Base-by-base conservation (phyloP, 768 basidiomycete genomes). In the Mycena venus region DNA sequence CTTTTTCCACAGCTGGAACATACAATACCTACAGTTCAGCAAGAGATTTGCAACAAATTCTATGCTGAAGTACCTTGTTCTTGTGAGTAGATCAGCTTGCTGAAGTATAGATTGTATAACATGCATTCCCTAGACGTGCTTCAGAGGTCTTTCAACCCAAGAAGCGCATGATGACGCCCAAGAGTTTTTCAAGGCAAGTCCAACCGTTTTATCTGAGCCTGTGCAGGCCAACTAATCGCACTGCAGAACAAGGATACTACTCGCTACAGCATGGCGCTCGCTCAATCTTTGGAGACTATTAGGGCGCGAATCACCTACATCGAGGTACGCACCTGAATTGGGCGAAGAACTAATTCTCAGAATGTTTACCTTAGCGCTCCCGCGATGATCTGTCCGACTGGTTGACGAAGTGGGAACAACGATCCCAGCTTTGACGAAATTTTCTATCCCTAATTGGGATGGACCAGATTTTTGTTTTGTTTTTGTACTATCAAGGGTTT, bases 151-250 rank as follows among this genome's bases (percentile, higher is more conserved):
- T 34, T 86, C 88, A 25, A 86, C 87, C 17, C 81, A 89, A 58
- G 78, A 85, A 27, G 93, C 93, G 80, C 84, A 87, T 32, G 79
- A 89, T 61, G 82, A 81, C 27, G 83, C 87, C 12, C 83, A 84
- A 59, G 84, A 81, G 9, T 94, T 92, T 85, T 94, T 93, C 83
- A 85, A 88, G 82, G 89, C 88, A 78, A 83, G 74, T 71, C 34
- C 27, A 38, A 40, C 27, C 23, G 14, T 36, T 36, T 49, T 1
- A 10, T 34, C 7, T 5, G 4, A 67, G 21, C 14, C 23, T 64
- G 21, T 27, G 21, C 40, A 53, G n/a, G n/a, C n/a, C n/a, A 67
- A 72, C 27, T 15, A 19, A 53, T 27, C 36, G 21, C 12, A 49
- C 25, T 53, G 31, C 55, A 88, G 86, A 79, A 79, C 69, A 88